Evolutionary conservation across 2,329 filamentous ascomycete genomes (phyloP), one percentile per base, ranked within the genome.

Genomic region (Tolypocladium endophyticum): DNA sequence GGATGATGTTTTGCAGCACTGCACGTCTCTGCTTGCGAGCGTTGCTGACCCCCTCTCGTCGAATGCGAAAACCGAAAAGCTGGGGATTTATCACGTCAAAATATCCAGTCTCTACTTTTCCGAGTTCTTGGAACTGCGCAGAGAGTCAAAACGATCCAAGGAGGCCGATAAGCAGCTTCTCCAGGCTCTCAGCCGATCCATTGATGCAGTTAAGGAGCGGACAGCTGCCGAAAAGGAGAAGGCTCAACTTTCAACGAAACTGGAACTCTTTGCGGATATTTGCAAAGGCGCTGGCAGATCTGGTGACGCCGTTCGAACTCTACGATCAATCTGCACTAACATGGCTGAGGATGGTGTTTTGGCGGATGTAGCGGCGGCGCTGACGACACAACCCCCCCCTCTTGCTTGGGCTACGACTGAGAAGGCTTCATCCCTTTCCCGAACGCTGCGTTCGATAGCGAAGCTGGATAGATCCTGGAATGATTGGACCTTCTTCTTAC

Each of bases 61-160:
- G 1, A 54, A 64, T 11, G 58, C 67, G 23, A 70, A 67, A 55
- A 56, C 64, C 1, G 73, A 74, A 35, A 70, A 74, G 57, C 65
- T 75, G 16, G 67, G 64, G n/a, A 76, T 75, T 2, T 84, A 85
- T 64, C 77, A 83, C 60, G 80, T 87, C 62, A 89, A 86, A 65
- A 81, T 90, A 33, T 90, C 88, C 0, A 87, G 88, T 65, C 77
- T 89, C 3, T 90, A 90, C 68, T 90, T 87, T 69, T 77, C 84
- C n/a, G 77, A 83, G 55, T 84, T 85, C 66, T 73, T 81, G 23
- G 75, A 78, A 53, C 69, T 83, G 61, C 73, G 78, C 18, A 82
- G 81, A 56, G 72, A 74, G 30, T 64, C 72, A 0, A 72, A 73
- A 4, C 76, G 71, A 52, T 67, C 70, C 14, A 74, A 73, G 57